Conservation (phyloP, 2,329 filamentous ascomycete genomes). For the Talaromyces sp. region DNA sequence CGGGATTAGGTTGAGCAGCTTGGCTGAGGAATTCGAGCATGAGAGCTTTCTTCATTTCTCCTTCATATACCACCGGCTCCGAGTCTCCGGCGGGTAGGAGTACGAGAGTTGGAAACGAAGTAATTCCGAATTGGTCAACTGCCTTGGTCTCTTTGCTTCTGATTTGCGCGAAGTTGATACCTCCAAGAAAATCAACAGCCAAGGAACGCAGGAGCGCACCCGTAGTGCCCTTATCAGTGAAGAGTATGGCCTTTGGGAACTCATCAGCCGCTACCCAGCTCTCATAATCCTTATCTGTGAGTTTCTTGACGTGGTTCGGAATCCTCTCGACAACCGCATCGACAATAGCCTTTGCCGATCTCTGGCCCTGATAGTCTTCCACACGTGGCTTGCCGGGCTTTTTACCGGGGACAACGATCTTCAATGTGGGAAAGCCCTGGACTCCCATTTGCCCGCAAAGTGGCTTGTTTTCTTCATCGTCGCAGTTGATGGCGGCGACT, state of each 20-base stretch:
- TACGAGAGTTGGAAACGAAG: constrained; percentile 74
- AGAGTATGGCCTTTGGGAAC: constrained; percentile 79
- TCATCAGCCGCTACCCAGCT: constrained; percentile 66
- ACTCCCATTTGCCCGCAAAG: constrained; percentile 83
- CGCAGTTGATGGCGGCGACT: constrained; percentile 91
- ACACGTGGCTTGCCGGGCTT: constrained; percentile 75
- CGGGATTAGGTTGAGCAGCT: constrained; percentile 72
- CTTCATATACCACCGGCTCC: constrained; percentile 69
- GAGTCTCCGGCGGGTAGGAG: constrained; percentile 67
- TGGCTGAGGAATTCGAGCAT: constrained; percentile 82
- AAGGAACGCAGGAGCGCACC: constrained; percentile 78
- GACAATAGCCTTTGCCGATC: constrained; percentile 81
- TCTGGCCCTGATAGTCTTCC: constrained; percentile 84
- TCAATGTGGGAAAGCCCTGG: constrained; percentile 91
- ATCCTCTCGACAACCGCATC: constrained; percentile 83
- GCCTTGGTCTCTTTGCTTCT: constrained; percentile 73
- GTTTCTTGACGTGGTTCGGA: constrained; percentile 80
- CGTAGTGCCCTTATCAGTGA: constrained; percentile 88
- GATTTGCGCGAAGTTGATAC: constrained; percentile 76
- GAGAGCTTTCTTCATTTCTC: constrained; percentile 77
- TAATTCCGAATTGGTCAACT: constrained; percentile 70
- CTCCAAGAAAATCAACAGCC: constrained; percentile 84
- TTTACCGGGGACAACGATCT: constrained; percentile 83
- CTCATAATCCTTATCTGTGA: constrained; percentile 76
- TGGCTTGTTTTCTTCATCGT: constrained; percentile 86